Base-by-base conservation (phyloP, 1,284 basidiomycete species). In the Neotropicomus parvogracilis region DNA sequence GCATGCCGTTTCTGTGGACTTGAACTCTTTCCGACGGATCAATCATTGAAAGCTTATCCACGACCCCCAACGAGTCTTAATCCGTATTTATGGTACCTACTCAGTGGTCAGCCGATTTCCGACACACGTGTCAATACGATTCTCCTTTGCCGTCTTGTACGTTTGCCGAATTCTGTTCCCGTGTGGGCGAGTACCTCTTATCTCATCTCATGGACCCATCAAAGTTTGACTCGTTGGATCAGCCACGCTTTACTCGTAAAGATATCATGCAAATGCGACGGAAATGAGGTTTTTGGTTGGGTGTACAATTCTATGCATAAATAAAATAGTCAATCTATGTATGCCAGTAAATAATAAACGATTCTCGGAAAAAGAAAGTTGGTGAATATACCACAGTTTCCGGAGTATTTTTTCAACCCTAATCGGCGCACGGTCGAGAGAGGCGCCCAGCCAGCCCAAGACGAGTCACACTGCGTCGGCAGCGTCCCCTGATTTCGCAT, bases 21-120 rank as follows among this genome's bases (percentile, higher is more conserved):
- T 13, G 21, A 26, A n/a, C 24, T 24, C 19, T 24, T 20, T 31
- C 35, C n/a, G 31, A n/a, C 44, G 54, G 51, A 56, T 14, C 51
- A 46, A 54, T 29, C 31, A n/a, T 3, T 51, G 26, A n/a, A 29
- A 24, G 32, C 17, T 39, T 42, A 45, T 57, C 35, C n/a, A 21
- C 33, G 29, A 6, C 14, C 19, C 10, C 10, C n/a, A 12, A 45
- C 28, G 14, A 9, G 32, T 41, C 49, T 24, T 20, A 16, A 33
- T 13, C 31, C 19, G 24, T 31, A 32, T 26, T 40, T 26, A 34
- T 44, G 29, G 8, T 20, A 26, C 5, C n/a, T 11, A 13, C 40
- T 13, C 21, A 12, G 40, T 7, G 24, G 27, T 35, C 14, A 10
- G 27, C 12, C 28, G 29, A 10, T 28, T 38, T 33, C 38, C 12